Evolutionary conservation across 495 filamentous ascomycete genomes (phyloP), one percentile per base, ranked within the genome.

Genomic region (Penicillium tannophilum): DNA sequence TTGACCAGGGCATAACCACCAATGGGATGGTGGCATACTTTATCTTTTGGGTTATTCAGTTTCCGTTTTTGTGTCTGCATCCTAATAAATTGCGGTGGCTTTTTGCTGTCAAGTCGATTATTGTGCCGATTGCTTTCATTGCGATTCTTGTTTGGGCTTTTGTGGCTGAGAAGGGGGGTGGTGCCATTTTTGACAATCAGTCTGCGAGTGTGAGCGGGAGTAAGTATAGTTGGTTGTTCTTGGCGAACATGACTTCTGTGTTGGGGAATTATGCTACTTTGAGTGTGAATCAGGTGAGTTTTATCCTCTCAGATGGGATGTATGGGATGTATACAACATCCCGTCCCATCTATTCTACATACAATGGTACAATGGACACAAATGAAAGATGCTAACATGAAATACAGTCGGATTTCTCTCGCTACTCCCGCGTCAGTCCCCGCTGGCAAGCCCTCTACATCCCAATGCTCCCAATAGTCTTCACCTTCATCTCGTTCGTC

Each of bases 21-120:
- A 79, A 84, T 58, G 82, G 82, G 11, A 86, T 91, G 81, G 69
- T 88, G 52, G 80, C 76, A 8, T 90, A 85, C 59, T 75, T 90
- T 51, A 62, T 91, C 10, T 91, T 78, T 55, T 81, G 69, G 65
- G 33, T 79, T 17, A 28, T 75, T 11, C 76, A 80, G 58, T 58
- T 82, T 36, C 79, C 79, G 1, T 81, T 80, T 51, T 67, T 82
- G 2, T 80, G 72, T 52, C 67, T 82, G 44, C 70, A 77, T 52
- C 77, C 78, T 30, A 76, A 79, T 50, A 71, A 66, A 17, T 64
- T 78, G 6, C 76, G 79, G 19, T 80, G 74, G 69, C 55, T 82
- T 51, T 80, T 82, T 54, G 60, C 75, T 9, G 68, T 71, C 41
- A 82, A 82, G 54, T 71, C 72, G 0, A 57, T 79, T 2, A n/a